Base-by-base conservation (phyloP, 768 basidiomycete genomes). In the Lepiota brunneoincarnata region DNA sequence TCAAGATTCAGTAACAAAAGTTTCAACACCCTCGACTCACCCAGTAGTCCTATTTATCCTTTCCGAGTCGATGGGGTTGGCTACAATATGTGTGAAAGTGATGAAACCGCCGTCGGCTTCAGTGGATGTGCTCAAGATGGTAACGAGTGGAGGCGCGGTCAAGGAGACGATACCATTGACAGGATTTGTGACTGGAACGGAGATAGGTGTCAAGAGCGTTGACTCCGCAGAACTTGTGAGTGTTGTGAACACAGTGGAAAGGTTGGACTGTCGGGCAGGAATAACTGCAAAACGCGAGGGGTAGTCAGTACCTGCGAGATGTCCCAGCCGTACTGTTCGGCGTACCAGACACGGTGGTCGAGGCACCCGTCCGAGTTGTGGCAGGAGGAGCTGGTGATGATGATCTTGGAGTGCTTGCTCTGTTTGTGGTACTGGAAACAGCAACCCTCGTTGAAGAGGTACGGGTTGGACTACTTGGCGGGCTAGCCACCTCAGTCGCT, bases 1-100 rank as follows among this genome's bases (percentile, higher is more conserved):
- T 52, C 39, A 39, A 17, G 20, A 45, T 26, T 47, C 37, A 51
- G 23, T 24, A 43, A 43, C 40, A 38, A 39, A 5, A n/a, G 40
- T 46, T 40, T 36, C 20, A 17, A 34, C 41, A 18, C 17, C 6
- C 17, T 11, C 34, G 31, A 31, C 47, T 31, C 31, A 55, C 49
- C 42, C 41, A 28, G 23, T 34, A 6, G 46, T 39, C 28, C 24
- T 15, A 4, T 20, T 47, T 3, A 26, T 17, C 23, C 21, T 39
- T 9, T 39, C 36, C 65, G 31, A 66, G 59, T 11, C 65, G 68
- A 18, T 74, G 68, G 43, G 80, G 62, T 82, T 83, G 4, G 81
- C 78, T 21, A 80, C 70, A 36, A 82, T 69, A 46, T 81, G 75
- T 1, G 84, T 85, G 52, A 73, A 64, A 2, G 80, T 82, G 17